Base-by-base conservation (phyloP, 108 stramenopile species). In the Skeletonema potamos region DNA sequence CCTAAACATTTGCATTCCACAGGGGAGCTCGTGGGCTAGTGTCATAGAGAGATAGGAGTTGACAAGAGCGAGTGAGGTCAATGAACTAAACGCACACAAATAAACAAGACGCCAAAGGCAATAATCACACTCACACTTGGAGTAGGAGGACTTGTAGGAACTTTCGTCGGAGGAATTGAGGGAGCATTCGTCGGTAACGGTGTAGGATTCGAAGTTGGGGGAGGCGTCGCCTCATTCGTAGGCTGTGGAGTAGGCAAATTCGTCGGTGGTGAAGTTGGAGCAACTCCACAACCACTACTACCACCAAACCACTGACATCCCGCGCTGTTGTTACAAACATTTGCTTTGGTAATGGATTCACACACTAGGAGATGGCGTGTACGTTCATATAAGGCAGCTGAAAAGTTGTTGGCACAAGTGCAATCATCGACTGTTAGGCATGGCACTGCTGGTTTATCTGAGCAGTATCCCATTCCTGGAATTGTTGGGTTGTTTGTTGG, bases 91-190 rank as follows among this genome's bases (percentile, higher is more conserved):
- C 20, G 48, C 7, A 51, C 15, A 41, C 1, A 7, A 2, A 46
- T 17, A 18, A 18, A 44, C 17, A 17, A 46, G 44, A 46, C 4
- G 44, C 20, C 8, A 7, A 51, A 34, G 4, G 48, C 7, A 18
- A 51, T 24, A 51, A 46, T 46, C 44, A 51, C 20, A 51, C 48
- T 51, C 48, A 51, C 48, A n/a, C 48, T 51, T 22, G 48, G 48
- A 20, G 22, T 51, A 24, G 48, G 48, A 6, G 2, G 48, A 51
- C 6, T 41, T 15, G 48, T 51, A n/a, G 48, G n/a, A n/a, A n/a
- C n/a, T n/a, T n/a, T n/a, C n/a, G n/a, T n/a, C n/a, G n/a, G 48
- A 51, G 20, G 8, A 22, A 1, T 18, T 51, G 48, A 41, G 15
- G 39, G 39, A 2, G 39, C 1, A 41, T n/a, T 51, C 9, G 48